These are phyloP conservation scores for Tremella mesenterica DNA, from an alignment of 768 basidiomycete species.

Conservation along the genomic window DNA sequence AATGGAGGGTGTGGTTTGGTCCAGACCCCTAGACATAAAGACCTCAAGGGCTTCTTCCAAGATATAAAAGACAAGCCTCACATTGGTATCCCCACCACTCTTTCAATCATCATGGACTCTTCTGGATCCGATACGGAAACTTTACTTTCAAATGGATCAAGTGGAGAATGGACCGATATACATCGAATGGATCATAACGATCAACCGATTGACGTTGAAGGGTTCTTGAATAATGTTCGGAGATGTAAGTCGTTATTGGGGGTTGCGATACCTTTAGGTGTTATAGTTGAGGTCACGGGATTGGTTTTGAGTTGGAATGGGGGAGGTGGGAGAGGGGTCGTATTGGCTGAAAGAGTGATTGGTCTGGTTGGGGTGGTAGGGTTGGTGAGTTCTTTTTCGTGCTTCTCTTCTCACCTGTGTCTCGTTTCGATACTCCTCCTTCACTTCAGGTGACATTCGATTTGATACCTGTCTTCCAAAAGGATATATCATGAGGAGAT, in stretches of 20 bases:
- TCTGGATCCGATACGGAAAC: no score
- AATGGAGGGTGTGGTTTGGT: no score
- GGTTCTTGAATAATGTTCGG: neutral
- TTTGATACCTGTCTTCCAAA: no score
- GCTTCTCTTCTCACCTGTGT: neutral
- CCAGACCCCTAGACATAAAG: no score
- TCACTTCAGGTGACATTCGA: neutral
- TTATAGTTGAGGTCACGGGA: neutral
- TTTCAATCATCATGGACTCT: no score
- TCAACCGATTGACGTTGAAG: neutral
- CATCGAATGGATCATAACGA: no score
- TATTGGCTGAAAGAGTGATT: neutral
- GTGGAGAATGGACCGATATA: no score
- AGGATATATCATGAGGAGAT: no score
- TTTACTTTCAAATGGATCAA: no score
- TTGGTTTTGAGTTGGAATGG: neutral
- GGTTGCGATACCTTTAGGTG: neutral
- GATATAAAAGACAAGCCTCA: no score
- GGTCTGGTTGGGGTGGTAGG: slow-evolving; percentile 2
- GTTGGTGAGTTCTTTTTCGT: neutral
- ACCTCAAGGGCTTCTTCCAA: no score
- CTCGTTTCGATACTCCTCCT: neutral
- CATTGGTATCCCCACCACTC: no score
- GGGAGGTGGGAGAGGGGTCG: neutral
- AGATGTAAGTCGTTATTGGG: neutral